These are phyloP conservation scores for Solanum ossicruentum DNA, from an alignment of 257 asterid genomes.

Conservation along the genomic window DNA sequence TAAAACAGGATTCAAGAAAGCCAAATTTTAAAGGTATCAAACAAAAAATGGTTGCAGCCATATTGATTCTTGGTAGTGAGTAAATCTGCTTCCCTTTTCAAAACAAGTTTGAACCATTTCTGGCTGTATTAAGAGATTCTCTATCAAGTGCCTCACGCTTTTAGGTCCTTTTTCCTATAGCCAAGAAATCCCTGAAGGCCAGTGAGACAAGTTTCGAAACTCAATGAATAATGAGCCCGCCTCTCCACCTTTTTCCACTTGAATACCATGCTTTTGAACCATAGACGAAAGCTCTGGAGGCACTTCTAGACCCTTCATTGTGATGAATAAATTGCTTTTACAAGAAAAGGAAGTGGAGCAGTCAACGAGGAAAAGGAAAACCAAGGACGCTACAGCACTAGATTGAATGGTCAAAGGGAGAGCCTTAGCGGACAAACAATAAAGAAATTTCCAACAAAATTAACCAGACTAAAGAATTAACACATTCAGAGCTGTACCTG, in stretches of 20 bases:
- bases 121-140: neutral
- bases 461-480: neutral
- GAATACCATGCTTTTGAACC: neutral
- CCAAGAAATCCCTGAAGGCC: neutral
- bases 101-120: neutral
- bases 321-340: neutral
- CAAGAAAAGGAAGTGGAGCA: neutral
- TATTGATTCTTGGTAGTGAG: neutral
- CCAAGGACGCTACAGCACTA: neutral
- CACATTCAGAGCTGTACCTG: slow-evolving; percentile 35
- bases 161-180: neutral
- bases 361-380: neutral
- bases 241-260: neutral
- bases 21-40: neutral
- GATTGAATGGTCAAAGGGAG: neutral
- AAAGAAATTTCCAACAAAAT: neutral
- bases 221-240: neutral
- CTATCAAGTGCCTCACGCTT: neutral
- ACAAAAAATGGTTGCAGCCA: neutral
- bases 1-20: neutral
- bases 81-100: neutral
- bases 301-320: neutral
- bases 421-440: neutral
- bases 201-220: neutral
- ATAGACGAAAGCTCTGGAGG: neutral